These are phyloP conservation scores for Metarhizium brunneum DNA, from an alignment of 2,329 filamentous ascomycete species.

Conservation along the genomic window DNA sequence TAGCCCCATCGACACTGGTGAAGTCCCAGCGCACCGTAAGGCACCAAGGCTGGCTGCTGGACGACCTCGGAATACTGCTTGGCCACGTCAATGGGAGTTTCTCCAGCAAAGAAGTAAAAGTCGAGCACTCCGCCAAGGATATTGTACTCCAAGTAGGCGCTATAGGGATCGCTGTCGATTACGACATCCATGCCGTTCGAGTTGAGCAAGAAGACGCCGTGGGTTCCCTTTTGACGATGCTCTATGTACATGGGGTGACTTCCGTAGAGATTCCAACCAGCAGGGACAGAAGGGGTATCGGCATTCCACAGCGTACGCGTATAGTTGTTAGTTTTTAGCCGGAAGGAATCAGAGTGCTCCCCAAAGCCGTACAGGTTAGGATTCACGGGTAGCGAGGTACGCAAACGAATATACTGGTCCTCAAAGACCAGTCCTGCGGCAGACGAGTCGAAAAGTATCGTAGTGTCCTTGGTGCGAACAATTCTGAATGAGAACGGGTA, in stretches of 20 bases:
- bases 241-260: constrained; percentile 70
- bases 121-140: constrained; percentile 69
- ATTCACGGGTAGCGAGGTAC: constrained; percentile 55
- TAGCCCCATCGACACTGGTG: constrained; percentile 60
- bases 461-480: constrained; percentile 19
- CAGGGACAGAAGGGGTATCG: constrained; percentile 53
- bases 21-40: constrained; percentile 54
- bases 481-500: constrained; percentile 57
- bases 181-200: constrained; percentile 72
- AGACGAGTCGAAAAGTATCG: constrained; percentile 57
- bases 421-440: constrained; percentile 59
- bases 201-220: constrained; percentile 63
- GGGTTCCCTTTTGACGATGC: constrained; percentile 46
- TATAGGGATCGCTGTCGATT: constrained; percentile 51
- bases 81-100: constrained; percentile 46
- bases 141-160: constrained; percentile 68
- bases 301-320: constrained; percentile 61
- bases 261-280: constrained; percentile 60
- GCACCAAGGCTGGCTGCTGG: constrained; percentile 50
- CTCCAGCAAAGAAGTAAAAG: constrained; percentile 56
- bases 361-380: constrained; percentile 68
- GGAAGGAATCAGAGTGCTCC: constrained; percentile 61
- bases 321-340: constrained; percentile 56
- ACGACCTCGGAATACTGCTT: constrained; percentile 50
- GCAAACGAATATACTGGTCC: constrained; percentile 61